Evolutionary conservation across 495 filamentous ascomycete genomes (phyloP).

Genomic region (Pyrenula aspistea): DNA sequence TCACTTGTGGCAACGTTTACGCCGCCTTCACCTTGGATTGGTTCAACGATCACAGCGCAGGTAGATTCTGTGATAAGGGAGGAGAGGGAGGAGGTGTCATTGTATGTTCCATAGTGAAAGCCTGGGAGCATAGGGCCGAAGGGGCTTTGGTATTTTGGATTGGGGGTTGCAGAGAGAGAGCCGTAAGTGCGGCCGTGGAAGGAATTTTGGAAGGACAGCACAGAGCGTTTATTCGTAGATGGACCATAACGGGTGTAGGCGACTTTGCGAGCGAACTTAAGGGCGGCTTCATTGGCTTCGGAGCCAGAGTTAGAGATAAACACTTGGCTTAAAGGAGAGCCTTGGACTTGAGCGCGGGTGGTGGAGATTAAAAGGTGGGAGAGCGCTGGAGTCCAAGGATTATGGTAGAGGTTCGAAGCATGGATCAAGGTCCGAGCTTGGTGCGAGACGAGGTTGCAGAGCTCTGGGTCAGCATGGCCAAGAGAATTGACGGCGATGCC

Average conservation of each 20-base stretch:
- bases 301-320: constrained; percentile 93
- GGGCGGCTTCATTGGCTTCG: constrained; percentile 94
- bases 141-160: constrained; percentile 93
- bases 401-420: constrained; percentile 91
- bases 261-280: constrained; percentile 91
- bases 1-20: constrained; percentile 71
- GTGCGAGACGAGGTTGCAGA: constrained; percentile 54
- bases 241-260: constrained; percentile 62
- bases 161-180: constrained; percentile 82
- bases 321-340: constrained; percentile 67
- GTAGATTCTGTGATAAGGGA: constrained; percentile 70
- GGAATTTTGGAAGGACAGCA: constrained; percentile 78
- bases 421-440: constrained; percentile 80
- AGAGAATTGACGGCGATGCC: constrained; percentile 93
- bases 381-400: constrained; percentile 81
- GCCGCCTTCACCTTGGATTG: constrained; percentile 94
- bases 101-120: constrained; percentile 76
- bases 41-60: constrained; percentile 92
- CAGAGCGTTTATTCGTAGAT: constrained; percentile 62
- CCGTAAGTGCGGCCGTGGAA: constrained; percentile 99
- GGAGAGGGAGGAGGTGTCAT: constrained; percentile 59
- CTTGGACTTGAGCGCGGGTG: constrained; percentile 62
- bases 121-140: constrained; percentile 94
- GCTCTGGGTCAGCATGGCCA: constrained; percentile 71
- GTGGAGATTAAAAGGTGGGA: constrained; percentile 73